Percentiles rank a stretch among this genome's conserved stretches.
These are phyloP conservation scores for Scheffersomyces insectosa DNA, from an alignment of 1,139 yeast species.

Conservation along the genomic window DNA sequence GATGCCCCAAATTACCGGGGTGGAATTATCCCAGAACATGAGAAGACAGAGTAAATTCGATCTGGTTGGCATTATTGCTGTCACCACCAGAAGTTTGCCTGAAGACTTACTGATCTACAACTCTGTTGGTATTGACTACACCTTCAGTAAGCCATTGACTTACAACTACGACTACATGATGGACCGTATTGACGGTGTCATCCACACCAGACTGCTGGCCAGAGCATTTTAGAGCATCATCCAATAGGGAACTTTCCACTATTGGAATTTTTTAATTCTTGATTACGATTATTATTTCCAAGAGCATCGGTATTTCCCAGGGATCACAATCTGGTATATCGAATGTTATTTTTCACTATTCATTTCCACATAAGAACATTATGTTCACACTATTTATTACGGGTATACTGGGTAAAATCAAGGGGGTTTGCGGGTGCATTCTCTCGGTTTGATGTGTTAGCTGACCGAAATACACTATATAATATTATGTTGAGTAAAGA, in stretches of 20 bases:
- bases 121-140: constrained; percentile 40
- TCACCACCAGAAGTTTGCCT: constrained; percentile 35
- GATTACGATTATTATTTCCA: too few relatives aligned
- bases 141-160: constrained; percentile 44
- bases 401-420: too few relatives aligned
- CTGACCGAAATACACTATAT: too few relatives aligned
- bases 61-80: constrained; percentile 41
- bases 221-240: background rate
- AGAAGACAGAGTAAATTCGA: constrained; percentile 16
- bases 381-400: too few relatives aligned
- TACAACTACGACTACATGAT: constrained; percentile 18
- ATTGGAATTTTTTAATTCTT: background rate
- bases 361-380: too few relatives aligned
- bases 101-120: constrained; percentile 32
- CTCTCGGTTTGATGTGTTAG: too few relatives aligned
- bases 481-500: too few relatives aligned
- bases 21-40: constrained; percentile 36
- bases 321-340: too few relatives aligned
- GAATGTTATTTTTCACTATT: too few relatives aligned
- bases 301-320: too few relatives aligned
- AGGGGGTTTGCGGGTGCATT: too few relatives aligned
- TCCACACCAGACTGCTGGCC: constrained; percentile 9
- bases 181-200: constrained; percentile 18
- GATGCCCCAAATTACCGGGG: constrained; percentile 47
- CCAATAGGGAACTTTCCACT: background rate